Conservation (phyloP, 2,329 filamentous ascomycete genomes). For the Pestalotiopsis sp. region DNA sequence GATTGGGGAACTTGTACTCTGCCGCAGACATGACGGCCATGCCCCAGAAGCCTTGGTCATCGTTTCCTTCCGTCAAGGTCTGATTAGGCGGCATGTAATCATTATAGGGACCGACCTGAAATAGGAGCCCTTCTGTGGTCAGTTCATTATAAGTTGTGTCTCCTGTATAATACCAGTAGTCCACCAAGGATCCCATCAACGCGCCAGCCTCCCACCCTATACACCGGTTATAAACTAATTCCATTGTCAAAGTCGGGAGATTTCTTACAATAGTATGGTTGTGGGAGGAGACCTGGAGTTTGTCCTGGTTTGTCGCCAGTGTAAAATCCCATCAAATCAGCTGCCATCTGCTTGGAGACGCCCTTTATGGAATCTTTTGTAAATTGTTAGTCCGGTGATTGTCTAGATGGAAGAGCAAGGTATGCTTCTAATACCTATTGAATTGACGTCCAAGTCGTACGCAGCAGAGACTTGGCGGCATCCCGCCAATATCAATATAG, state of each 20-base stretch:
- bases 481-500: constrained; percentile 20
- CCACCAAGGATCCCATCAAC: constrained; percentile 71
- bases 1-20: constrained; percentile 68
- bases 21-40: constrained; percentile 71
- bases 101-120: constrained; percentile 71
- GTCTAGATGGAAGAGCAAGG: background rate
- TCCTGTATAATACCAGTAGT: constrained; percentile 85
- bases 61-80: constrained; percentile 70
- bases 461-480: constrained; percentile 15
- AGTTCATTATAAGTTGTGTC: constrained; percentile 73
- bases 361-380: constrained; percentile 50
- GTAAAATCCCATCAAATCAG: constrained; percentile 53
- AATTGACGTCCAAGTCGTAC: constrained; percentile 30
- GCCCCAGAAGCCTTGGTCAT: constrained; percentile 77
- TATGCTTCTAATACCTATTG: constrained; percentile 23
- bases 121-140: constrained; percentile 68
- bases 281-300: constrained; percentile 53
- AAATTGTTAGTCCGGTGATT: background rate
- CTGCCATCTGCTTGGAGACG: constrained; percentile 52
- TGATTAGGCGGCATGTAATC: constrained; percentile 81
- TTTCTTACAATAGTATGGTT: constrained; percentile 57
- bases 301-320: constrained; percentile 51
- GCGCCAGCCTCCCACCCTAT: constrained; percentile 75
- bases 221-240: background rate
- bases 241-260: too few relatives aligned